Conservation (phyloP, 1,284 basidiomycete species). For the Pseudozyma hubeiensis region DNA sequence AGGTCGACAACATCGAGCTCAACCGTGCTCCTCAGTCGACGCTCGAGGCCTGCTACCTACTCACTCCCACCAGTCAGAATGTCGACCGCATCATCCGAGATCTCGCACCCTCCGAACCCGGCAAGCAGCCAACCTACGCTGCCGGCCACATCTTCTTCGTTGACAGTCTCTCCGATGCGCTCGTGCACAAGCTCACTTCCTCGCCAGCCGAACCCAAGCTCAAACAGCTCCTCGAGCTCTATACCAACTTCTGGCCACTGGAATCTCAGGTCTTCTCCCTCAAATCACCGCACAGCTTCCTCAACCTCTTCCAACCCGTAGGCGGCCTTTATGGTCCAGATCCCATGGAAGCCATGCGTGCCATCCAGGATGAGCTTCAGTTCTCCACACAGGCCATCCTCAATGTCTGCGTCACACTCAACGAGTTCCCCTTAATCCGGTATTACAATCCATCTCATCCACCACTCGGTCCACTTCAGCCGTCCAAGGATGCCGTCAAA, state of each 20-base stretch:
- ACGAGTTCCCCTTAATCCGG: constrained; percentile 93
- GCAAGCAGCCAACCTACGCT: constrained; percentile 76
- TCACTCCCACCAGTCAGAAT: constrained; percentile 94
- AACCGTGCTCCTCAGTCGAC: constrained; percentile 49
- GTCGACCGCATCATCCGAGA: constrained; percentile 83
- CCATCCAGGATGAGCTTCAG: constrained; percentile 65
- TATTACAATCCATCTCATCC: constrained; percentile 88
- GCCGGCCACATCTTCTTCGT: constrained; percentile 93
- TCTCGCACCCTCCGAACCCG: constrained; percentile 46
- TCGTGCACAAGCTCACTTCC: constrained; percentile 62
- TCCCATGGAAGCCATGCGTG: constrained; percentile 50
- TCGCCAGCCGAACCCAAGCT: constrained; percentile 64
- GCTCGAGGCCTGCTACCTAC: constrained; percentile 75
- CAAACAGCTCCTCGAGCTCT: constrained; percentile 66
- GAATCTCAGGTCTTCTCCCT: constrained; percentile 63
- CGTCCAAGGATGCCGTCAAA: constrained; percentile 39
- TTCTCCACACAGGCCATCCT: constrained; percentile 61
- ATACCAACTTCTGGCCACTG: constrained; percentile 61
- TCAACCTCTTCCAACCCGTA: constrained; percentile 49
- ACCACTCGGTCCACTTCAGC: constrained; percentile 79
- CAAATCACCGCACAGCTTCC: constrained; percentile 57
- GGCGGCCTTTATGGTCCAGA: constrained; percentile 72
- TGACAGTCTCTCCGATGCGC: constrained; percentile 76
- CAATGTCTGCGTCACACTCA: constrained; percentile 89
- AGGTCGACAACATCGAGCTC: constrained; percentile 66